These are phyloP conservation scores for Conticribra weissflogii DNA, from an alignment of 108 stramenopile species.

Conservation along the genomic window DNA sequence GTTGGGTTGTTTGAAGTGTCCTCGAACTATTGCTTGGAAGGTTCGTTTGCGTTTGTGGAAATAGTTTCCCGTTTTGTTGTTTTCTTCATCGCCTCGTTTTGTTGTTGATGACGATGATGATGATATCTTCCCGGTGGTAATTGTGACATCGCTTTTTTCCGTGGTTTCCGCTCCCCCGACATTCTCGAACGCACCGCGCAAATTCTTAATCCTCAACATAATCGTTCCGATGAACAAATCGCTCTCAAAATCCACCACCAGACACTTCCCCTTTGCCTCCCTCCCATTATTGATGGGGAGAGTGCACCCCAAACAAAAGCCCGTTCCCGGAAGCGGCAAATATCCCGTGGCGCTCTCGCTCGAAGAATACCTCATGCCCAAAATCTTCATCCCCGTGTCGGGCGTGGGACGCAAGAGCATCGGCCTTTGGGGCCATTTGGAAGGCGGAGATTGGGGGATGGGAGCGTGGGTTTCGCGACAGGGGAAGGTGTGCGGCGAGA, in stretches of 20 bases:
- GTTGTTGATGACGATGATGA: not conserved
- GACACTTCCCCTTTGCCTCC: conserved; percentile 53
- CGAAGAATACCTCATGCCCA: conserved; percentile 57
- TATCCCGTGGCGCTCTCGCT: conserved; percentile 17
- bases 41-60: conserved; percentile 62
- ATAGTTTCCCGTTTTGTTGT: conserved; percentile 22
- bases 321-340: conserved; percentile 13
- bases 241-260: conserved; percentile 77
- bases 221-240: conserved; percentile 74
- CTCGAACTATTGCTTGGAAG: conserved; percentile 65
- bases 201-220: conserved; percentile 60
- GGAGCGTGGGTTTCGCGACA: not conserved
- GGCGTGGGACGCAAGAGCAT: conserved; percentile 71
- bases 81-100: not conserved
- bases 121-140: not conserved
- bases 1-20: conserved; percentile 46
- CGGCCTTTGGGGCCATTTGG: conserved; percentile 63
- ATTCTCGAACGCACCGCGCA: not conserved
- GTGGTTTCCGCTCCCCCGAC: no score
- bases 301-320: conserved; percentile 53
- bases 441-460: conserved; percentile 29
- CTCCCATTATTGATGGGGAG: conserved; percentile 82
- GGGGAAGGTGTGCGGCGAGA: not conserved
- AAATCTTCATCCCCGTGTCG: conserved; percentile 51
- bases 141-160: no score